Conservation (phyloP, 768 basidiomycete species). For the Amanita pseudoporphyria region DNA sequence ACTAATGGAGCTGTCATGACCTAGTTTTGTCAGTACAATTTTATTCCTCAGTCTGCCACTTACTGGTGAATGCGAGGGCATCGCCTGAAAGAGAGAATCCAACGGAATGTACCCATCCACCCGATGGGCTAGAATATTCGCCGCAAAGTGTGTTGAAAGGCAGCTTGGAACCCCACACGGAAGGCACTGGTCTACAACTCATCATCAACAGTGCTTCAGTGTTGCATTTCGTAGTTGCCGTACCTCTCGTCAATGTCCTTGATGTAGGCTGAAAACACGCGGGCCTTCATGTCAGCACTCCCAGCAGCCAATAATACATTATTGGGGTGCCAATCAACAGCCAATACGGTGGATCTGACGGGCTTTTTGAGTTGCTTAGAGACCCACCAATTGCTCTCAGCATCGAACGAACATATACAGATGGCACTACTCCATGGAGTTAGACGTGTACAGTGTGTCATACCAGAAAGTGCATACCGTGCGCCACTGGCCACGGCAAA, state of each 20-base stretch:
- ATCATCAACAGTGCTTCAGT: slow-evolving; percentile 4
- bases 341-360: slow-evolving; percentile 87
- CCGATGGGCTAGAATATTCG: slow-evolving; percentile 80
- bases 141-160: slow-evolving; percentile 98
- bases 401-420: slow-evolving; percentile 93
- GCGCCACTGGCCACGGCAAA: slow-evolving; percentile 98
- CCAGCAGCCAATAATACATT: slow-evolving; percentile 95
- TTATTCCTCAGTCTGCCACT: slow-evolving; percentile 21
- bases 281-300: slow-evolving; percentile 95
- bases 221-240: slow-evolving; percentile 5
- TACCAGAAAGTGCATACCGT: slow-evolving; percentile 37
- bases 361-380: slow-evolving; percentile 97
- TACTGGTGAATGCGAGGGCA: slow-evolving; percentile 85
- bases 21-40: slow-evolving; percentile 27
- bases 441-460: background rate
- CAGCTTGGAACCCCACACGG: slow-evolving; percentile 96
- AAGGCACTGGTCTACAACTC: slow-evolving; percentile 61
- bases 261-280: slow-evolving; percentile 97
- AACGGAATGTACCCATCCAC: slow-evolving; percentile 96
- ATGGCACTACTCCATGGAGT: slow-evolving; percentile 52
- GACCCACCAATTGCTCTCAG: slow-evolving; percentile 99
- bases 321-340: slow-evolving; percentile 98
- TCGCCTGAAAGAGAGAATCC: slow-evolving; percentile 98
- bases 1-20: slow-evolving; percentile 90
- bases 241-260: slow-evolving; percentile 95